Conservation (phyloP, 2,329 filamentous ascomycete genomes). For the Colletotrichum incanum region DNA sequence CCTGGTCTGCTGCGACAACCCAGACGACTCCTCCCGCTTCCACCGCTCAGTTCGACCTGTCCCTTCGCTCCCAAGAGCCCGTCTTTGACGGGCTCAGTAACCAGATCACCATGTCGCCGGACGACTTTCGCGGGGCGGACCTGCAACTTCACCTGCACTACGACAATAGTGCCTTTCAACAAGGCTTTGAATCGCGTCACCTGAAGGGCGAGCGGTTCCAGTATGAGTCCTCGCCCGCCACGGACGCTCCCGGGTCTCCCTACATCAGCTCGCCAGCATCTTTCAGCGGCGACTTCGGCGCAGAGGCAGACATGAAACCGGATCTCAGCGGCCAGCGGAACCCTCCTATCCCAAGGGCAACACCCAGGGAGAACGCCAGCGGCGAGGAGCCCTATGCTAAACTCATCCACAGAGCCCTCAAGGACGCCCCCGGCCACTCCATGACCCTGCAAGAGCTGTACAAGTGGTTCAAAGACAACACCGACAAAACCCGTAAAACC, state of each 20-base stretch:
- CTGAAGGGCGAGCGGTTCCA: slow-evolving; percentile 8
- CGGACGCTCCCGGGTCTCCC: slow-evolving; percentile 2
- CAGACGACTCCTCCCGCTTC: slow-evolving; percentile 19
- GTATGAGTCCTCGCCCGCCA: slow-evolving; percentile 20
- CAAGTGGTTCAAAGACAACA: slow-evolving; percentile 88
- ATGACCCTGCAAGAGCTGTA: slow-evolving; percentile 92
- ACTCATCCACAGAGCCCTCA: slow-evolving; percentile 83
- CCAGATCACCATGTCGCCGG: slow-evolving; percentile 21
- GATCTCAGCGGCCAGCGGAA: neutral
- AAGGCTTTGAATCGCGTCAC: slow-evolving; percentile 5
- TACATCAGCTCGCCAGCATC: slow-evolving; percentile 19
- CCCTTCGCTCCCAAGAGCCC: slow-evolving; percentile 30
- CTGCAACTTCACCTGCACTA: slow-evolving; percentile 32
- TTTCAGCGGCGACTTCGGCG: slow-evolving; percentile 12
- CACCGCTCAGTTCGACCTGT: slow-evolving; percentile 24
- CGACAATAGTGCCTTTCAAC: slow-evolving; percentile 4
- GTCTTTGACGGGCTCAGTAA: slow-evolving; percentile 15
- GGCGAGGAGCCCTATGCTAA: slow-evolving; percentile 82
- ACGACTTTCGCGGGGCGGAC: slow-evolving; percentile 21
- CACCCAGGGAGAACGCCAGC: slow-evolving; percentile 43
- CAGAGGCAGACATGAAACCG: slow-evolving; percentile 8
- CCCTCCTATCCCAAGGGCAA: neutral
- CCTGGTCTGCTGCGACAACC: slow-evolving; percentile 48
- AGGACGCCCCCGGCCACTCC: slow-evolving; percentile 74
- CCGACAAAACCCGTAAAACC: slow-evolving; percentile 76